These are phyloP conservation scores for Fusarium miscanthi DNA, from an alignment of 2,329 filamentous ascomycete genomes.

Conservation along the genomic window DNA sequence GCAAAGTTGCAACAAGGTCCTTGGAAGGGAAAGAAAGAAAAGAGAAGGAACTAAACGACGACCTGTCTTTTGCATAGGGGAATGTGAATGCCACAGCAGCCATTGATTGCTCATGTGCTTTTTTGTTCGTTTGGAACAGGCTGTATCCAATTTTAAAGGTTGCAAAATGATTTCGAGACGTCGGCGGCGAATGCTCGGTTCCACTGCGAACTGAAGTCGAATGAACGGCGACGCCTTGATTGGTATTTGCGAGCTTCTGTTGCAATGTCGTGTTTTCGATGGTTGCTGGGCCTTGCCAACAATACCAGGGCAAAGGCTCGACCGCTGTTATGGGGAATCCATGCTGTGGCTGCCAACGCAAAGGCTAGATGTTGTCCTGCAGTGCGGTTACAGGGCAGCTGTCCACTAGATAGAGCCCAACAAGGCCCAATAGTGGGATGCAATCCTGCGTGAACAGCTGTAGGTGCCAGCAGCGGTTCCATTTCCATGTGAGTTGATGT, in stretches of 20 bases:
- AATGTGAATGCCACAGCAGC: conserved; percentile 37
- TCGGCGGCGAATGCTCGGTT: conserved; percentile 39
- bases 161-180: conserved; percentile 28
- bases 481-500: conserved; percentile 33
- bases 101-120: conserved; percentile 1
- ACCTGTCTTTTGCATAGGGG: conserved; percentile 42
- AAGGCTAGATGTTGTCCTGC: conserved; percentile 14
- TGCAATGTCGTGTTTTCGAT: conserved; percentile 23
- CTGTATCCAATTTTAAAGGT: conserved; percentile 18
- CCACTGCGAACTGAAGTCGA: conserved; percentile 34
- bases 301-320: conserved; percentile 16
- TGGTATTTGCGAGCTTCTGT: conserved; percentile 30
- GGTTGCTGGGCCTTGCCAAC: conserved; percentile 11
- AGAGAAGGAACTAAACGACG: conserved; percentile 9
- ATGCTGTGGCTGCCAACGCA: conserved; percentile 22
- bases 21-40: neutral
- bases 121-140: conserved; percentile 13
- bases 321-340: conserved; percentile 23
- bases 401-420: conserved; percentile 31
- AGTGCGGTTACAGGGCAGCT: conserved; percentile 23
- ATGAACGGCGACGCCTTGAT: conserved; percentile 30
- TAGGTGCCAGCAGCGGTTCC: conserved; percentile 31
- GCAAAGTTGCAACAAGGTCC: conserved; percentile 22
- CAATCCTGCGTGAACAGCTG: conserved; percentile 17
- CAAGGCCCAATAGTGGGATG: conserved; percentile 32